Percentiles rank a stretch among this genome's conserved stretches.
These are phyloP conservation scores for Podospora tetraspora DNA, from an alignment of 495 filamentous ascomycete genomes.

Conservation along the genomic window DNA sequence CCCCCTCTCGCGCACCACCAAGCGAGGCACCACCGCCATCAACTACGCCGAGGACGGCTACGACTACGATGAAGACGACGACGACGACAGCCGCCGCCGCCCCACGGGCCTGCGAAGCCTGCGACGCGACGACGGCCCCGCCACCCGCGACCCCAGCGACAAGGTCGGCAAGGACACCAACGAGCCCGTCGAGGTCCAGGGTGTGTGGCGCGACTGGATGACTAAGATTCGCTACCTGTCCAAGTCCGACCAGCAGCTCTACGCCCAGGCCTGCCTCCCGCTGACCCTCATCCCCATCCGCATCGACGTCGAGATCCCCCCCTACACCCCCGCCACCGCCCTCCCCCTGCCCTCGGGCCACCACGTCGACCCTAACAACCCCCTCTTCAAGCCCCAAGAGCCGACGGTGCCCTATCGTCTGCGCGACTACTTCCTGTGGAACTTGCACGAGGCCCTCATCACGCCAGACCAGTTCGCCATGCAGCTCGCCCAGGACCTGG, in stretches of 20 bases:
- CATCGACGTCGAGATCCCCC: conserved; percentile 85
- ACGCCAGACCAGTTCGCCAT: conserved; percentile 94
- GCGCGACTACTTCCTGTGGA: conserved; percentile 95
- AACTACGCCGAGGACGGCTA: conserved; percentile 97
- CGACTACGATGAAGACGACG: conserved; percentile 92
- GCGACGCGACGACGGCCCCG: conserved; percentile 65
- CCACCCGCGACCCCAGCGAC: conserved; percentile 55
- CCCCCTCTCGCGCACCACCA: conserved; percentile 78
- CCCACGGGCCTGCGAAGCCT: conserved; percentile 82
- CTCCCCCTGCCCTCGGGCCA: conserved; percentile 58
- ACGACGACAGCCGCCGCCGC: conserved; percentile 63
- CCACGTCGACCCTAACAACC: conserved; percentile 47
- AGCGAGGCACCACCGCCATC: conserved; percentile 90
- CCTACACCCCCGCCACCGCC: conserved; percentile 68
- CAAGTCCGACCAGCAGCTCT: conserved; percentile 66
- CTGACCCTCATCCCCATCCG: conserved; percentile 91
- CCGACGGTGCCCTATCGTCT: conserved; percentile 74
- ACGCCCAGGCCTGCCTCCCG: conserved; percentile 78
- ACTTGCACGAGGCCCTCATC: conserved; percentile 87
- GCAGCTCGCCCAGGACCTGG: conserved; percentile 86
- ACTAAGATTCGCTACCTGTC: conserved; percentile 51
- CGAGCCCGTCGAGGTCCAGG: conserved; percentile 76
- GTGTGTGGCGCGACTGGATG: conserved; percentile 94
- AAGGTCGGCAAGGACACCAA: conserved; percentile 80
- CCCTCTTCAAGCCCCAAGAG: conserved; percentile 73